Conservation (phyloP, 352 stramenopile genomes). For the Peronospora tabacina region DNA sequence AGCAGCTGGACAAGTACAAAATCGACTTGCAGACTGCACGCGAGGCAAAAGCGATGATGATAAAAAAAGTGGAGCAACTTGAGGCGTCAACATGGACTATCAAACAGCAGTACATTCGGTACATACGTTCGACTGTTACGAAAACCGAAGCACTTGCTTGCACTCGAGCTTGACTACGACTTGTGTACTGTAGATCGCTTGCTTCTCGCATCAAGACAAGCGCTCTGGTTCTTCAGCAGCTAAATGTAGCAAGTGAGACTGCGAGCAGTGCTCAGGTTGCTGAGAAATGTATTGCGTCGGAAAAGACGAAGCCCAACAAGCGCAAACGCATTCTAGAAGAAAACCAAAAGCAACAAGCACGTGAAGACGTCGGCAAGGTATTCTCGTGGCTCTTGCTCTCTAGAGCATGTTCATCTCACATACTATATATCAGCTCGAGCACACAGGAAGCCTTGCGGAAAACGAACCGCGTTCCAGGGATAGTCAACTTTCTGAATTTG, state of each 20-base stretch:
- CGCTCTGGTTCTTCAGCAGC: conserved; percentile 35
- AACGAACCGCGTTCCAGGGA: neutral
- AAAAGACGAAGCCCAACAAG: conserved; percentile 31
- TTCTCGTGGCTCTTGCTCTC: conserved; percentile 5
- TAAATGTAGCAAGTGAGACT: conserved; percentile 26
- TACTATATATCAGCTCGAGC: conserved; percentile 15
- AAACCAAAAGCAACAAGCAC: conserved; percentile 1
- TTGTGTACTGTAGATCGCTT: conserved; percentile 33
- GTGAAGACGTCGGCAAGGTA: conserved; percentile 19
- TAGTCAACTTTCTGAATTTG: neutral
- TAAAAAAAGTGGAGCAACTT: conserved; percentile 38
- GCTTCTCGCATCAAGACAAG: conserved; percentile 49
- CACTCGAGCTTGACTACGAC: neutral
- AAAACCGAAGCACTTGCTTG: neutral
- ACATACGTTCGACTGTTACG: conserved; percentile 12
- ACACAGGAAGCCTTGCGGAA: conserved; percentile 10
- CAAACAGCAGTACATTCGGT: conserved; percentile 61
- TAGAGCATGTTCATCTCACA: conserved; percentile 12
- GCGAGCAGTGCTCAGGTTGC: conserved; percentile 18
- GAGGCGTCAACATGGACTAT: conserved; percentile 28
- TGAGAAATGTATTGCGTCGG: conserved; percentile 28
- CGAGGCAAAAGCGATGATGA: conserved; percentile 38
- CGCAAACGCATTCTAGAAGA: conserved; percentile 27
- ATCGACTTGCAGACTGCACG: conserved; percentile 37
- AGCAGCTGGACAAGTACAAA: conserved; percentile 38